Base-by-base conservation (phyloP, 768 basidiomycete species). In the Russula foetens region DNA sequence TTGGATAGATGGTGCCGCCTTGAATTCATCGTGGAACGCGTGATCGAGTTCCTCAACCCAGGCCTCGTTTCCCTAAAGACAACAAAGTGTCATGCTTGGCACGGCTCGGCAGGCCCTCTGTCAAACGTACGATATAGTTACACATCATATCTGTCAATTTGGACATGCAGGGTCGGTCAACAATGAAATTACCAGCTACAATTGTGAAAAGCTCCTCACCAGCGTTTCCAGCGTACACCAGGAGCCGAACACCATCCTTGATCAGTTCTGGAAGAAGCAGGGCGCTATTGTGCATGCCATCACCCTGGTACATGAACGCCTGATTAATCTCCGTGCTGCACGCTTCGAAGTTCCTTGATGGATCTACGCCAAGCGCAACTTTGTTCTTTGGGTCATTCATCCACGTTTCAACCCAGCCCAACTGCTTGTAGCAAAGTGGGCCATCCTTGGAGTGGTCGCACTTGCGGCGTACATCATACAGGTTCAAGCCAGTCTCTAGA, bases 221-320 rank as follows among this genome's bases (percentile, higher is more conserved):
- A 79, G 90, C 88, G 64, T 88, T 86, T 21, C 90, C 94, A 60
- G 94, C 92, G 69, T 97, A 98, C 45, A 98, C 84, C 31, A 98
- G 75, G 46, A 99, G 73, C 56, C 91, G 76, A 39, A 99, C 78
- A 6, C 93, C 95, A 41, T 84, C 82, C 52, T 92, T 81, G 47
- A 99, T 76, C 39, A 99, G 77, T 45, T 88, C 84, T 2, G 90
- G 87, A 11, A 98, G 76, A 11, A 97, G 78, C 33, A 74, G 72
- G 0, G 92, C 89, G 33, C 85, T 84, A 71, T 97, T 88, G 69
- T 86, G 90, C 79, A 89, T 84, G 9, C 84, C 84, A 69, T 98
- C 96, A 29, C 96, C 95, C 69, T 91, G 87, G 67, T 84, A 69
- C 56, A 78, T 70, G 75, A 96, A 96, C 6, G 81, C 87, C 69